Base-by-base conservation (phyloP, 176 grass and related monocot species). In the Panicum miliaceum region DNA sequence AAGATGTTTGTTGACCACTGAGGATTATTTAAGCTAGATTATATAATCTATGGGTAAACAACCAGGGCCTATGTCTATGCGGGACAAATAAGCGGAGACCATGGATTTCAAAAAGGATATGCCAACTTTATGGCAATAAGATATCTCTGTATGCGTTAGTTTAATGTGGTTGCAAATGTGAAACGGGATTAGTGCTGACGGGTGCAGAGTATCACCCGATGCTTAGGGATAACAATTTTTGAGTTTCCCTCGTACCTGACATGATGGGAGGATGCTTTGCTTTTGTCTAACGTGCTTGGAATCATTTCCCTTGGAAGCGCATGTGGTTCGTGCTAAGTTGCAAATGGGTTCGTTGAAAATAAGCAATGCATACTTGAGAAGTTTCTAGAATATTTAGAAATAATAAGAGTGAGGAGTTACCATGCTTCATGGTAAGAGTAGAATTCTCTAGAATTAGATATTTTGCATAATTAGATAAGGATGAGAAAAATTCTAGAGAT, bases 291-390 rank as follows among this genome's bases (percentile, higher is more conserved):
- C 67, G 16, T 36, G 25, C 27, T 81, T 75, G 43, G 78, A 47
- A 81, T 87, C 69, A 16, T 75, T 81, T 59, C 8, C 26, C 22
- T 47, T 27, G 25, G 53, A 35, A 60, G 16, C 36, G 27, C 84
- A 70, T 60, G 75, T 26, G 20, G 52, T 50, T 70, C 23, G 6
- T 16, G 18, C 47, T 5, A 36, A 56, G 35, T 12, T 56, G 57
- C 64, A 41, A 26, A 13, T 68, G 60, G 70, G 47, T 68, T 68
- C n/a, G n/a, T n/a, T n/a, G n/a, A n/a, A n/a, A n/a, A n/a, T n/a
- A n/a, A n/a, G n/a, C n/a, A n/a, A n/a, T n/a, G n/a, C n/a, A n/a
- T n/a, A n/a, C n/a, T n/a, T n/a, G n/a, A n/a, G n/a, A n/a, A n/a
- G n/a, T n/a, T n/a, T n/a, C n/a, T n/a, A n/a, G n/a, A n/a, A n/a